Conservation (phyloP, 441 rosid genomes). For the Gossypium lobatum region DNA sequence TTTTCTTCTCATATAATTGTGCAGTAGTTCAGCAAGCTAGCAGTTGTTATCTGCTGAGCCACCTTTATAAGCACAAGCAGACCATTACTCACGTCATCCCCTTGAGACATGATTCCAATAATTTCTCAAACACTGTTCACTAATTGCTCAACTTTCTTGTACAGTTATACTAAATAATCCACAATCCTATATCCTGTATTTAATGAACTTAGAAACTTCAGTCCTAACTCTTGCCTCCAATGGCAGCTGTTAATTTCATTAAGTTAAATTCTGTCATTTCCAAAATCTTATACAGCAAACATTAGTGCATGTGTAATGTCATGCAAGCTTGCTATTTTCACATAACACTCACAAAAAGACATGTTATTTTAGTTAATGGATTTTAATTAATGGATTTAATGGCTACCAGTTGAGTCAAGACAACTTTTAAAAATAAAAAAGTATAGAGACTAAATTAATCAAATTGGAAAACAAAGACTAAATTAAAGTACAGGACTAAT, state of each 20-base stretch:
- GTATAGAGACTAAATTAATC: background rate
- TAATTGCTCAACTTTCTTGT: background rate
- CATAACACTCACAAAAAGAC: background rate
- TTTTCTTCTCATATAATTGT: background rate
- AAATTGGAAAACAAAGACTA: background rate
- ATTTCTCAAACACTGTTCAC: background rate
- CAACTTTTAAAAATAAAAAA: background rate
- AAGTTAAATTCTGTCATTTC: background rate
- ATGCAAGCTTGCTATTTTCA: background rate
- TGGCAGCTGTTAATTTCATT: background rate
- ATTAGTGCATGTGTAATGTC: background rate
- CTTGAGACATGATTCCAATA: background rate
- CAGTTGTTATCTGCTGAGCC: background rate
- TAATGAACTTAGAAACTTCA: background rate
- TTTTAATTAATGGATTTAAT: background rate
- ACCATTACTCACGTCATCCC: background rate
- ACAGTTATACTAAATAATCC: background rate
- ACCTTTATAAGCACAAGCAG: background rate
- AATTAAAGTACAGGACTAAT: background rate
- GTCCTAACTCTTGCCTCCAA: background rate
- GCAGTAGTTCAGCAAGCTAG: background rate
- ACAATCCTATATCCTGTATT: background rate
- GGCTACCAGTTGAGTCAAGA: background rate
- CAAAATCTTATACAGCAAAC: background rate
- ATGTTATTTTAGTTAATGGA: background rate